phyloP scores from a whole-genome alignment of 164 flowering plant genomes.

The Malania oleifera region DNA sequence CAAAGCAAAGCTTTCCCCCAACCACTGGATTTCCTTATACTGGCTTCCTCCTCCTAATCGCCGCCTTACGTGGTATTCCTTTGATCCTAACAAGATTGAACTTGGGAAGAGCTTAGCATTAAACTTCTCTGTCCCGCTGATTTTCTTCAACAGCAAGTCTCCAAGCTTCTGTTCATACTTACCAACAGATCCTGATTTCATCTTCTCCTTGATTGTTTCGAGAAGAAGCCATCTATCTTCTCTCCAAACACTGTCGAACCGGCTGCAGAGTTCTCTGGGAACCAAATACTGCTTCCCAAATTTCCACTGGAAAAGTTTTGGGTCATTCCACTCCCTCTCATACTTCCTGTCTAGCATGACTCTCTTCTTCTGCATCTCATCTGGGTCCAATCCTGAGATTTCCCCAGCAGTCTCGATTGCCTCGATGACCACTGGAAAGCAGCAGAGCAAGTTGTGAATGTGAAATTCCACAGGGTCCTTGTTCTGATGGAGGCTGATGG shows the following conservation, averaged over 20 bases:
- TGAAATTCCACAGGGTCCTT: constrained; percentile 72
- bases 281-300: constrained; percentile 77
- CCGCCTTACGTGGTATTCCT: constrained; percentile 63
- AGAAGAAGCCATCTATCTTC: constrained; percentile 63
- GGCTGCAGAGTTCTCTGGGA: constrained; percentile 37
- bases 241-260: constrained; percentile 51
- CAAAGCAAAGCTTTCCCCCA: constrained; percentile 69
- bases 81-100: constrained; percentile 45
- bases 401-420: constrained; percentile 69
- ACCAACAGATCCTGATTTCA: constrained; percentile 13
- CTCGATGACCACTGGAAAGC: constrained; percentile 60
- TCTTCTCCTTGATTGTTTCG: constrained; percentile 47
- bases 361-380: constrained; percentile 58
- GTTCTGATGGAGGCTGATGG: constrained; percentile 59
- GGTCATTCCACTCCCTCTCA: constrained; percentile 62
- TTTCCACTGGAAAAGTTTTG: constrained; percentile 56
- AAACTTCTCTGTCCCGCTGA: constrained; percentile 26
- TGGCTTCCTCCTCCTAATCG: constrained; percentile 59
- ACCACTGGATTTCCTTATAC: constrained; percentile 76
- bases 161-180: constrained; percentile 45
- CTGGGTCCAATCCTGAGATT: constrained; percentile 52
- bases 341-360: constrained; percentile 44
- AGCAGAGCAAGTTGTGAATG: constrained; percentile 63
- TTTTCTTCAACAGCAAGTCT: constrained; percentile 42
- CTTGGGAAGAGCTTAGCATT: constrained; percentile 52